Evolutionary conservation across 208 protist genomes (phyloP), one percentile per base, ranked within the genome.

Genomic region (Lotmaria passim): DNA sequence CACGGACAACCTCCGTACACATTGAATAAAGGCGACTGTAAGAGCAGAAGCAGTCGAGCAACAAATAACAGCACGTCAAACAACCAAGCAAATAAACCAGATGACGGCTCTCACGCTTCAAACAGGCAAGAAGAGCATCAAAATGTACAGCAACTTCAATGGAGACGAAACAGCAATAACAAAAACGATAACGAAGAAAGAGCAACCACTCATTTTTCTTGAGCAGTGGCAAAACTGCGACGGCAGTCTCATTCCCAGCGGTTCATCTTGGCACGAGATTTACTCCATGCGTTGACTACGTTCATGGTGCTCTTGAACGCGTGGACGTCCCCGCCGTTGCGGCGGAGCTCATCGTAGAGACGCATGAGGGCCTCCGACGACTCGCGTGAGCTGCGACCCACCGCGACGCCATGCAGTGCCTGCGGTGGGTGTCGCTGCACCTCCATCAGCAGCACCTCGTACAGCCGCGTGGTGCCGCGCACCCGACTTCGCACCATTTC

Each of bases 211-310:
- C 4, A n/a, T 7, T 47, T 23, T 21, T 47, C 11, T n/a, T 23
- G 19, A 21, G n/a, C n/a, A n/a, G n/a, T n/a, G n/a, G n/a, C n/a
- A n/a, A n/a, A n/a, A n/a, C n/a, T n/a, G n/a, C 17, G n/a, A n/a
- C 19, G 43, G 7, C 8, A 3, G 17, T 33, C 7, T 53, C n/a
- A 67, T 21, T 67, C 30, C 59, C 69, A 67, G 21, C 59, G 58
- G 36, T 60, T 74, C 23, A 44, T 46, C 59, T 36, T 53, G 5
- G 77, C 57, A 0, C 83, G 79, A 0, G 86, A 79, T 17, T 67
- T 60, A 44, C 81, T 89, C 91, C 91, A 96, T 0, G 91, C 87
- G 38, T 93, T 93, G 14, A 96, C 71, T 19, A 96, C 47, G 60
- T 60, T 90, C 8, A 90, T 43, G 0, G 81, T 90, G 41, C 56